These are phyloP conservation scores for Clonostachys rosea DNA, from an alignment of 2,329 filamentous ascomycete species.

Conservation along the genomic window DNA sequence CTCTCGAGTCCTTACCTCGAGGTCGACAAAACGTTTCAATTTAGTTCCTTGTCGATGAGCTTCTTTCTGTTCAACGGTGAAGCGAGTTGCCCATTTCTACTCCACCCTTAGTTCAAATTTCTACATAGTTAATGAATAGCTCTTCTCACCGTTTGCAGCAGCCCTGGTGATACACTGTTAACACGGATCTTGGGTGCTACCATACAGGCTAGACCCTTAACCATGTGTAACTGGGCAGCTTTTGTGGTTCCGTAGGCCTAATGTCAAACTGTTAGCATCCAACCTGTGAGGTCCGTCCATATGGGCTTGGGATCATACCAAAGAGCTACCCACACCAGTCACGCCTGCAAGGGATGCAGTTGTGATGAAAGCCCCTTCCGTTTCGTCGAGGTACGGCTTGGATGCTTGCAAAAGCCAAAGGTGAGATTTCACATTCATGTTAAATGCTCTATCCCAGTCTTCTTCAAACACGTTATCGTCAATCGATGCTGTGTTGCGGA, in stretches of 20 bases:
- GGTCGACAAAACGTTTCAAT: conserved; percentile 58
- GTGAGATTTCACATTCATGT: conserved; percentile 60
- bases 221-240: conserved; percentile 61
- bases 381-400: conserved; percentile 46
- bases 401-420: conserved; percentile 55
- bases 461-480: conserved; percentile 50
- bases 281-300: no score
- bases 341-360: conserved; percentile 63
- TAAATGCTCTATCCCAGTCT: conserved; percentile 56
- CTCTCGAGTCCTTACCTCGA: conserved; percentile 49
- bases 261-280: no score
- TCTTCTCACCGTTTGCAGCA: conserved; percentile 38
- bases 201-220: conserved; percentile 47
- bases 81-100: neutral
- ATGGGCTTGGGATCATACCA: conserved; percentile 27
- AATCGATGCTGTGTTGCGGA: conserved; percentile 38
- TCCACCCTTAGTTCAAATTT: no score
- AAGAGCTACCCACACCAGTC: conserved; percentile 55
- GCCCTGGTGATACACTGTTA: conserved; percentile 52
- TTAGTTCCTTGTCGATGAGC: conserved; percentile 17
- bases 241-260: conserved; percentile 75
- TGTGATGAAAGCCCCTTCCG: conserved; percentile 57
- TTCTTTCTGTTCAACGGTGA: neutral
- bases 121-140: no score
- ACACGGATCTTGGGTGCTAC: conserved; percentile 52